A percentile compares a stretch with the other conserved stretches of the same genome.
Conservation (phyloP, 1,284 basidiomycete species). For the Peniophora sp. region DNA sequence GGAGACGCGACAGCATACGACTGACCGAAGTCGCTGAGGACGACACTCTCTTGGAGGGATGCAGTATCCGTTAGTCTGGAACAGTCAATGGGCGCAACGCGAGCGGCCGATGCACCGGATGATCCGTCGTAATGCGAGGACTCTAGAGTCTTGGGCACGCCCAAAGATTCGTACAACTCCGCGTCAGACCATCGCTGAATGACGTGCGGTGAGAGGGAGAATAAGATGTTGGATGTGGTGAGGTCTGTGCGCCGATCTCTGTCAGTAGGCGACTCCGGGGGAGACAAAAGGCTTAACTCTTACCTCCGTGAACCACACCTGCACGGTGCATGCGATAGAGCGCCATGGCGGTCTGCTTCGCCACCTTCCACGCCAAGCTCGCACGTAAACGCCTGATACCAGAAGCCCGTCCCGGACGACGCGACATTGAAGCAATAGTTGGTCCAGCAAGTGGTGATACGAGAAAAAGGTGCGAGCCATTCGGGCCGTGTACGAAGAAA, state of each 20-base stretch:
- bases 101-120: not conserved
- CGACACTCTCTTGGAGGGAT: constrained; percentile 21
- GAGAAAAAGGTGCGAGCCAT: too few relatives aligned
- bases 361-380: too few relatives aligned
- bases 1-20: constrained; percentile 17
- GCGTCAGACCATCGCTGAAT: constrained; percentile 22
- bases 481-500: too few relatives aligned
- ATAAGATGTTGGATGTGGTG: constrained; percentile 18
- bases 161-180: constrained; percentile 21
- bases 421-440: too few relatives aligned
- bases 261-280: too few relatives aligned
- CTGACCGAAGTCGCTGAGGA: constrained; percentile 28
- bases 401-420: too few relatives aligned
- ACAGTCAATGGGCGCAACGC: constrained; percentile 20
- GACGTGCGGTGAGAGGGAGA: constrained; percentile 18
- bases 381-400: too few relatives aligned
- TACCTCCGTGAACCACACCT: constrained; percentile 29
- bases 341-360: constrained; percentile 19
- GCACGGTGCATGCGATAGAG: constrained; percentile 21
- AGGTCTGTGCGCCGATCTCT: too few relatives aligned
- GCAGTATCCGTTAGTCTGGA: constrained; percentile 12
- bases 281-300: constrained; percentile 10
- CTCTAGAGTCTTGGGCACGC: constrained; percentile 17
- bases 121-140: too few relatives aligned
- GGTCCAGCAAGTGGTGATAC: too few relatives aligned